A percentile compares a stretch with the other conserved stretches of the same genome.
Evolutionary conservation across 1,139 yeast species (phyloP).

Genomic region (Pichia sp.): DNA sequence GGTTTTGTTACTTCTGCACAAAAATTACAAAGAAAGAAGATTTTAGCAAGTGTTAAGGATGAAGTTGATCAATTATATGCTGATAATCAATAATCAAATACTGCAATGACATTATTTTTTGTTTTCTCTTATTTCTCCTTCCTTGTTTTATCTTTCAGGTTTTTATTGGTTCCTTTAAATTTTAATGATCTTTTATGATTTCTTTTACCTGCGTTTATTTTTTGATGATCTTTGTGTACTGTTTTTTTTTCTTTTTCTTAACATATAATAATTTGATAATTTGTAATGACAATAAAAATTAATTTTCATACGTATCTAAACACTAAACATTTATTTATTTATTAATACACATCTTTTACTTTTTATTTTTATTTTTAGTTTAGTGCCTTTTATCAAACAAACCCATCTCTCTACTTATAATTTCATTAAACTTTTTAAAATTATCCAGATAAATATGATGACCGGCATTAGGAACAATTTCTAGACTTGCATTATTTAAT

Average conservation of each 20-base stretch:
- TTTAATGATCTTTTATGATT: neutral
- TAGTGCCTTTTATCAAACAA: conserved; percentile 8
- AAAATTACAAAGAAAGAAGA: conserved; percentile 91
- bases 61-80: conserved; percentile 54
- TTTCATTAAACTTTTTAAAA: conserved; percentile 41
- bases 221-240: neutral
- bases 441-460: conserved; percentile 71
- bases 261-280: too few species aligned
- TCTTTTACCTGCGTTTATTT: neutral
- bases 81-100: conserved; percentile 8
- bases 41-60: conserved; percentile 56
- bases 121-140: neutral
- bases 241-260: neutral
- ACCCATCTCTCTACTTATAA: conserved; percentile 43
- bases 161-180: neutral
- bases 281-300: too few species aligned
- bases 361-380: neutral
- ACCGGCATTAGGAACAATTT: conserved; percentile 50
- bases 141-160: neutral
- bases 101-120: neutral
- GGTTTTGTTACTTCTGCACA: conserved; percentile 94
- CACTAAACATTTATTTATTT: too few species aligned
- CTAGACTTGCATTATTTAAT: conserved; percentile 26
- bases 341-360: neutral
- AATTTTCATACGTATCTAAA: too few species aligned